Conservation (phyloP, 306 rosid genomes). For the Rosa rugosa region DNA sequence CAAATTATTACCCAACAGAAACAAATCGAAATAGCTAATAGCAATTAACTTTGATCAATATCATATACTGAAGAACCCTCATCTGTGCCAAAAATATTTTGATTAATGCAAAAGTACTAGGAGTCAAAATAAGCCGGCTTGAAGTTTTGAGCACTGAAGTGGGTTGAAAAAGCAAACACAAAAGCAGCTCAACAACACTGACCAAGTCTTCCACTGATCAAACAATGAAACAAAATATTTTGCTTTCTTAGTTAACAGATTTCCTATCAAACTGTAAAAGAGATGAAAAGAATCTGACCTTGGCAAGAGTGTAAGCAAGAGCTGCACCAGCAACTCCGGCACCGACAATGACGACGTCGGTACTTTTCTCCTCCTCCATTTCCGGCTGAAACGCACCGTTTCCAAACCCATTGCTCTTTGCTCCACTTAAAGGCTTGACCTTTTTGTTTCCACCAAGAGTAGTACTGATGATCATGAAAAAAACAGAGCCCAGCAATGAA, state of each 20-base stretch:
- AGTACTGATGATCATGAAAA: conserved; percentile 27
- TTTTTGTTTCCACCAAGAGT: conserved; percentile 34
- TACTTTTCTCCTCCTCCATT: neutral
- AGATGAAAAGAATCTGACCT: conserved; percentile 39
- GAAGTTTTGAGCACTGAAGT: neutral
- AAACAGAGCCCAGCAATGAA: conserved; percentile 39
- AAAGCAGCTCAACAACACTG: neutral
- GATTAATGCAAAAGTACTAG: neutral
- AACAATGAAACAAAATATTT: neutral
- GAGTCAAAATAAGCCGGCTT: neutral
- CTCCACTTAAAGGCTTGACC: conserved; percentile 3
- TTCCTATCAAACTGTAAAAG: neutral
- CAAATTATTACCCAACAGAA: neutral
- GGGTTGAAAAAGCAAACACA: neutral
- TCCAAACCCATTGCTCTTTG: neutral
- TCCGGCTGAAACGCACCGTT: neutral
- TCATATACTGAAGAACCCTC: too few species aligned
- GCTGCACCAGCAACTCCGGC: conserved; percentile 98
- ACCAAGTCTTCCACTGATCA: neutral
- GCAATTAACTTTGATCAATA: neutral
- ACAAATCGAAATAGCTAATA: neutral
- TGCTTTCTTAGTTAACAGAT: neutral
- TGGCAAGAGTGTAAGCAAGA: conserved; percentile 89
- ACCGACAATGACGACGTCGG: conserved; percentile 72
- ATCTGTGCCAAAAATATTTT: neutral